These are phyloP conservation scores for Dittrichia graveolens DNA, from an alignment of 129 eudicot species.

Conservation along the genomic window DNA sequence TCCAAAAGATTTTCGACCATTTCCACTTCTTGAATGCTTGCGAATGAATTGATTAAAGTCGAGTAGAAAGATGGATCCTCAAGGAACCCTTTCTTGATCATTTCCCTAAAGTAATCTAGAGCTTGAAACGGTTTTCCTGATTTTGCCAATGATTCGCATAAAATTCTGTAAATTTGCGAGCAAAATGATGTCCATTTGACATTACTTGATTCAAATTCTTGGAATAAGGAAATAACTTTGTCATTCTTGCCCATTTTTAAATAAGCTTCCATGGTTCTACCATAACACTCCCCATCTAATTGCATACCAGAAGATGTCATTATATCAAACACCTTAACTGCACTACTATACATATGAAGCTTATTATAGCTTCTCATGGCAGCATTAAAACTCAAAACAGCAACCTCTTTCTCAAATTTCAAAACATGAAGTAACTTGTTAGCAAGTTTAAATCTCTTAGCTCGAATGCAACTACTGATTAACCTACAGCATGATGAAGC, in stretches of 20 bases:
- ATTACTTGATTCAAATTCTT: constrained; percentile 48
- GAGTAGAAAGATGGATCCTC: constrained; percentile 64
- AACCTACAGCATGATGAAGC: constrained; percentile 55
- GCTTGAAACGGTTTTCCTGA: constrained; percentile 61
- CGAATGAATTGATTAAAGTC: constrained; percentile 63
- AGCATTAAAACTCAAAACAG: constrained; percentile 55
- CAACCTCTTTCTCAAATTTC: constrained; percentile 42
- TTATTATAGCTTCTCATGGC: constrained; percentile 86
- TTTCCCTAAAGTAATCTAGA: constrained; percentile 59
- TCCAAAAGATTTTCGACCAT: constrained; percentile 58
- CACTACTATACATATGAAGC: constrained; percentile 85
- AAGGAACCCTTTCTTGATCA: constrained; percentile 51
- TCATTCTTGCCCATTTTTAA: constrained; percentile 52
- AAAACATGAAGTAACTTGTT: constrained; percentile 48
- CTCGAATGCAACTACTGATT: constrained; percentile 59
- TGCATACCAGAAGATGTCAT: constrained; percentile 51
- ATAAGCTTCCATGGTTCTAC: constrained; percentile 71
- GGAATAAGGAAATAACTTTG: constrained; percentile 52
- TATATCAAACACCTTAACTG: constrained; percentile 46
- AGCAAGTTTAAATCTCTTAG: constrained; percentile 67
- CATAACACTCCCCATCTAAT: constrained; percentile 62
- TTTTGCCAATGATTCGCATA: constrained; percentile 68
- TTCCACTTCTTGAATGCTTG: constrained; percentile 47
- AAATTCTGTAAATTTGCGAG: constrained; percentile 51
- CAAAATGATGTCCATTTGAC: constrained; percentile 35